Evolutionary conservation across 2,329 filamentous ascomycete species (phyloP).

Genomic region (Botryotinia calthae): DNA sequence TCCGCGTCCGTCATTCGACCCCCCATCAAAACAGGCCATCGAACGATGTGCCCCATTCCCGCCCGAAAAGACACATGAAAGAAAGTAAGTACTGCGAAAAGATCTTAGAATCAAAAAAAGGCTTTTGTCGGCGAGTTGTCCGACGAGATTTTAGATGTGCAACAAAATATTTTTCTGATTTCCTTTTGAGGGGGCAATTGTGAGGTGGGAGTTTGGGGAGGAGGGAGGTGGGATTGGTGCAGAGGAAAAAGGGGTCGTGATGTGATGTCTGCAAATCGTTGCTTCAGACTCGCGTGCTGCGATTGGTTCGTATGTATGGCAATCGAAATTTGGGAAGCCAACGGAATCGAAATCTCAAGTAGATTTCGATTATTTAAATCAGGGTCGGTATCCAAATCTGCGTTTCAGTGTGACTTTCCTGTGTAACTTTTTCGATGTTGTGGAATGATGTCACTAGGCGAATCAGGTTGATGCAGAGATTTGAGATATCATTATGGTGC

Average conservation of each 20-base stretch:
- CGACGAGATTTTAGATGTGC: constrained; percentile 1
- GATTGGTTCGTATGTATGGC: not conserved
- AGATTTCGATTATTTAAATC: not conserved
- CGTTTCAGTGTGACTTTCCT: not conserved
- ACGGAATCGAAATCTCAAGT: not conserved
- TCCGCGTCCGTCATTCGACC: not conserved
- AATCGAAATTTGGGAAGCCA: not conserved
- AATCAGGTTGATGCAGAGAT: not conserved
- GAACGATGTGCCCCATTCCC: not conserved
- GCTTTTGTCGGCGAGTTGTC: not conserved
- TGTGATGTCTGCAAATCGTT: not conserved
- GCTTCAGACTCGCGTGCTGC: not conserved
- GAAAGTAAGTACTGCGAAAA: not conserved
- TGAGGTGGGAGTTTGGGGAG: too few species aligned
- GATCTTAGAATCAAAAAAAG: not conserved
- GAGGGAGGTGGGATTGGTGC: not conserved
- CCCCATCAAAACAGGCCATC: not conserved
- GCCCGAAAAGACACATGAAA: not conserved
- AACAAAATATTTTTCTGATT: not conserved
- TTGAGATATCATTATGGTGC: not conserved
- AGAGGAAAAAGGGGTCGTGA: not conserved
- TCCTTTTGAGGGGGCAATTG: not conserved
- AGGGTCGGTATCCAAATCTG: not conserved
- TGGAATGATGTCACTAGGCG: not conserved
- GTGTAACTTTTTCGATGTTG: not conserved